Conservation (phyloP, 129 eudicot genomes). For the Arctium lappa region DNA sequence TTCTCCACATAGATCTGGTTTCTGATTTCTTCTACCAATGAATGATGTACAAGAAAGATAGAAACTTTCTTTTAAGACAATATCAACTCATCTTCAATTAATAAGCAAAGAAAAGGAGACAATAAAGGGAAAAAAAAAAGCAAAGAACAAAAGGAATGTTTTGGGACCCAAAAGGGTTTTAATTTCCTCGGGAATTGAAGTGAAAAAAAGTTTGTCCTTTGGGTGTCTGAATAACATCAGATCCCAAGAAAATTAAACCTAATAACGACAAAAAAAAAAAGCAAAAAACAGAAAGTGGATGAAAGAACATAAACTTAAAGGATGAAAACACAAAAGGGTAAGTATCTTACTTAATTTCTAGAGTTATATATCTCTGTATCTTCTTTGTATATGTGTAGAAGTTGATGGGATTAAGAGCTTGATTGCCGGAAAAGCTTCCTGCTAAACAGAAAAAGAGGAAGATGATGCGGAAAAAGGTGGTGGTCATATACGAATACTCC, state of each 20-base stretch:
- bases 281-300: slow-evolving; percentile 2
- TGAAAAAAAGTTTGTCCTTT: slow-evolving; percentile 29
- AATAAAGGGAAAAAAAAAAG: slow-evolving; percentile 16
- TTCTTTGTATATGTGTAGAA: slow-evolving; percentile 5
- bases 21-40: slow-evolving; percentile 10
- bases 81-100: slow-evolving; percentile 16
- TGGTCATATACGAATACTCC: slow-evolving; percentile 30
- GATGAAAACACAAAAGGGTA: slow-evolving; percentile 1
- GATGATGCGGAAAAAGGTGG: slow-evolving; percentile 47
- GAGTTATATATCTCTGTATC: slow-evolving; percentile 7
- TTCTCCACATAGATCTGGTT: slow-evolving; percentile 4
- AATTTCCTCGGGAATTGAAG: slow-evolving; percentile 55
- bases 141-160: slow-evolving; percentile 22
- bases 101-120: slow-evolving; percentile 17
- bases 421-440: slow-evolving; percentile 64
- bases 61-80: slow-evolving; percentile 4
- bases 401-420: slow-evolving; percentile 32
- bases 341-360: slow-evolving; percentile 27
- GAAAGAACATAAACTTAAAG: slow-evolving; percentile 2
- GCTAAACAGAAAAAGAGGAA: slow-evolving; percentile 25
- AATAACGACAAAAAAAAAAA: slow-evolving; percentile 11
- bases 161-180: slow-evolving; percentile 29
- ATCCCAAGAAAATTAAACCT: slow-evolving; percentile 43
- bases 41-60: slow-evolving; percentile 6
- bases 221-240: slow-evolving; percentile 36